Percentiles rank a stretch among this genome's conserved stretches.
These are phyloP conservation scores for Cladophialophora psammophila DNA, from an alignment of 2,329 filamentous ascomycete species.

Conservation along the genomic window DNA sequence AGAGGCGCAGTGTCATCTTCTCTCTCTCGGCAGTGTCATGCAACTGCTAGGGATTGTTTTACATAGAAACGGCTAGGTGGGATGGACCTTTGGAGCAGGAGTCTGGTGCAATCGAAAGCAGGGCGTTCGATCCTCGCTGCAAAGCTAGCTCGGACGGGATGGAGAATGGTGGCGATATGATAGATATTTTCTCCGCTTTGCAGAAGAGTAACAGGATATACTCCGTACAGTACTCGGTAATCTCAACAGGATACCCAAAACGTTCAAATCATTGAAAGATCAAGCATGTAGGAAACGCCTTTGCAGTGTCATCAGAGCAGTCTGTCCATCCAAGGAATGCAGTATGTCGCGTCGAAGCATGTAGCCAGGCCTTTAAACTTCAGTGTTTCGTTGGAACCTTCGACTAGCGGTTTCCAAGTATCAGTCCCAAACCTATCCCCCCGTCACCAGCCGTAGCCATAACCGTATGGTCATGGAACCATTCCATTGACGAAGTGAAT, in stretches of 20 bases:
- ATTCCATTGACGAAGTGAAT: too few species aligned
- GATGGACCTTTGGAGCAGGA: not conserved
- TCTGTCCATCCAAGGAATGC: not conserved
- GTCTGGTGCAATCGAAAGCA: not conserved
- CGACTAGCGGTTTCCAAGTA: too few species aligned
- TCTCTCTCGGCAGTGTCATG: not conserved
- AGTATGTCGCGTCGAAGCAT: not conserved
- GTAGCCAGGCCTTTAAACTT: not conserved
- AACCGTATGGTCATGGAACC: too few species aligned
- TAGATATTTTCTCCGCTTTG: slow-evolving; percentile 2
- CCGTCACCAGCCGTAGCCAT: too few species aligned
- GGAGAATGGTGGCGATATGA: not conserved
- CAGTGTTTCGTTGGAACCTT: not conserved
- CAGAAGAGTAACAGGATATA: not conserved
- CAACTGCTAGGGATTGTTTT: not conserved
- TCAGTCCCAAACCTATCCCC: too few species aligned
- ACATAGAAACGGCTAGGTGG: not conserved
- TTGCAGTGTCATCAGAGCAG: not conserved
- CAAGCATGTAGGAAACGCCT: not conserved
- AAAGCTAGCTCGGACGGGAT: not conserved
- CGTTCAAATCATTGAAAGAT: not conserved
- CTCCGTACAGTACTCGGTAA: too few species aligned
- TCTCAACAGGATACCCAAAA: not conserved
- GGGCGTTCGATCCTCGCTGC: not conserved
- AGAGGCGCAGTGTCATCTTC: not conserved